Evolutionary conservation across 768 basidiomycete species (phyloP).

Genomic region (Grammothele lineata): DNA sequence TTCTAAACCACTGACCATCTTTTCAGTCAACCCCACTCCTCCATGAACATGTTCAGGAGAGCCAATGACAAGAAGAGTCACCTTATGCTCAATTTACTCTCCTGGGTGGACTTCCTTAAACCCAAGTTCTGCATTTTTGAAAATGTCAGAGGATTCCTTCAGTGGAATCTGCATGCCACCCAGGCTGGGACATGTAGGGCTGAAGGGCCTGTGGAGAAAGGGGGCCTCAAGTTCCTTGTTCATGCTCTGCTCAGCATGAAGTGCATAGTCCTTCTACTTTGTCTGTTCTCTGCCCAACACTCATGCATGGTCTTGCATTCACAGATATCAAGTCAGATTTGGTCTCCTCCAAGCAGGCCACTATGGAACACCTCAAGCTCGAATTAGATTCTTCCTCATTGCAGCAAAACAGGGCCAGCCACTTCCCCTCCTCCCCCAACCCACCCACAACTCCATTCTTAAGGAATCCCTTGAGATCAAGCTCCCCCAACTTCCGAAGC

Average conservation of each 20-base stretch:
- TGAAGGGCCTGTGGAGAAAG: conserved; percentile 64
- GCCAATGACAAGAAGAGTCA: conserved; percentile 67
- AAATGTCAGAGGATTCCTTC: conserved; percentile 44
- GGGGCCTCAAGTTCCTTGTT: conserved; percentile 66
- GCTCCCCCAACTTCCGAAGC: conserved; percentile 35
- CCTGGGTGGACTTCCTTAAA: conserved; percentile 38
- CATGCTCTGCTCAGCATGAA: conserved; percentile 60
- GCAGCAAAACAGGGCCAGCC: conserved; percentile 33
- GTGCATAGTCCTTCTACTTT: conserved; percentile 33
- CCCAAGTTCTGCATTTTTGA: conserved; percentile 46
- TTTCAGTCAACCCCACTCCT: conserved; percentile 67
- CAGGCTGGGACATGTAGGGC: conserved; percentile 40
- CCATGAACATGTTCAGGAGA: conserved; percentile 64
- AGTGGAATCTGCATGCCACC: conserved; percentile 33
- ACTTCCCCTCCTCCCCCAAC: conserved; percentile 38
- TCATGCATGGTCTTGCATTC: neutral
- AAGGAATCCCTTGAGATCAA: conserved; percentile 46
- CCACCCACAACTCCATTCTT: conserved; percentile 38
- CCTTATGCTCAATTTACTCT: conserved; percentile 55
- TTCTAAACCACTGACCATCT: too few relatives aligned
- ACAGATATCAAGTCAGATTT: conserved; percentile 44
- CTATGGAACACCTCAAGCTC: conserved; percentile 42
- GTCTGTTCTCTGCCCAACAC: too few relatives aligned
- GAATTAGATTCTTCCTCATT: conserved; percentile 47
- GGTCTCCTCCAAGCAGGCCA: conserved; percentile 43